Evolutionary conservation across 805 yeast species (phyloP).

Genomic region (Ogataea saltuana): DNA sequence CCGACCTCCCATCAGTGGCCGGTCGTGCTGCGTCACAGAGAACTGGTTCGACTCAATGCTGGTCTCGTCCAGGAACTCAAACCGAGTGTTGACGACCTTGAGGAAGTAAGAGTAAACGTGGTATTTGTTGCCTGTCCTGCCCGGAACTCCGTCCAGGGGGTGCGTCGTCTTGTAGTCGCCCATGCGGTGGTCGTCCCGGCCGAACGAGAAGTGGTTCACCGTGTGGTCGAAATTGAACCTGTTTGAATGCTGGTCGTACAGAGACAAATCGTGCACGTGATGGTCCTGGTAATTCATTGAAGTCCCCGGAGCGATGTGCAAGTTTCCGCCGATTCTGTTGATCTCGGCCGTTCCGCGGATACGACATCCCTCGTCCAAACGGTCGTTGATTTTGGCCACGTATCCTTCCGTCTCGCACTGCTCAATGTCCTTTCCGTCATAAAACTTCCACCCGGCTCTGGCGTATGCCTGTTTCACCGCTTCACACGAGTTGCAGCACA

Average conservation of each 20-base stretch:
- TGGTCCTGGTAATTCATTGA: conserved; percentile 57
- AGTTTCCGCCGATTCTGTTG: conserved; percentile 83
- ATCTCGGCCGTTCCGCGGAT: conserved; percentile 76
- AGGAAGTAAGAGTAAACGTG: conserved; percentile 76
- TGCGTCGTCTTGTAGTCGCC: conserved; percentile 48
- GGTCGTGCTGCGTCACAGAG: conserved; percentile 82
- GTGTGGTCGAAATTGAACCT: conserved; percentile 75
- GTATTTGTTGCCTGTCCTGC: conserved; percentile 47
- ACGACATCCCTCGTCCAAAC: conserved; percentile 84
- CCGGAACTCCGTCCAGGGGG: conserved; percentile 63
- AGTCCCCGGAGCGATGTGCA: conserved; percentile 96
- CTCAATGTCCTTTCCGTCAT: conserved; percentile 80
- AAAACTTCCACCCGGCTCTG: conserved; percentile 80
- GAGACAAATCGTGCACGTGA: conserved; percentile 84
- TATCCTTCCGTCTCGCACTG: conserved; percentile 93
- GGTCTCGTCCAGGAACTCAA: conserved; percentile 60
- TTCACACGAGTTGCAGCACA: conserved; percentile 85
- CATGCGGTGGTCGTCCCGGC: conserved; percentile 47
- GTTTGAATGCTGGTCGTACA: conserved; percentile 55
- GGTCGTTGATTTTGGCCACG: conserved; percentile 57
- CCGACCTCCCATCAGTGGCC: conserved; percentile 82
- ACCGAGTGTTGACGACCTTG: conserved; percentile 88
- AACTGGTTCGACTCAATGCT: conserved; percentile 82
- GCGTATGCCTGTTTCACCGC: conserved; percentile 81
- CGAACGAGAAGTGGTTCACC: conserved; percentile 83